Evolutionary conservation across 2,329 filamentous ascomycete genomes (phyloP), one percentile per base, ranked within the genome.

Genomic region (Penicillium sp.): DNA sequence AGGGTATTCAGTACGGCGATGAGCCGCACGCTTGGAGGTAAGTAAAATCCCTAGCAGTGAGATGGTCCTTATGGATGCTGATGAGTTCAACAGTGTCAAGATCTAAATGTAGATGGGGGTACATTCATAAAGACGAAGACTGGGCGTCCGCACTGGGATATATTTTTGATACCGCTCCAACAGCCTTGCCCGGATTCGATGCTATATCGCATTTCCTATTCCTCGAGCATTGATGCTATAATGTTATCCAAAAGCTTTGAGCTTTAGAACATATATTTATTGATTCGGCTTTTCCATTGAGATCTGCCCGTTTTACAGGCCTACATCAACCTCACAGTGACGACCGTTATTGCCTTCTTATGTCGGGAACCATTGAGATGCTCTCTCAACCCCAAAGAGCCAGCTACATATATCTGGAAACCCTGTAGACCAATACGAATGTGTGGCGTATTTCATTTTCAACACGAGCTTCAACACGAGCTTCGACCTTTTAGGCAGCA

Each of bases 1-100:
- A 96, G 82, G 89, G 83, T 30, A 93, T 96, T 70, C 94, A 98
- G 82, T 97, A 98, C 76, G 95, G 95, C 66, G 93, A 97, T 67
- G 91, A 94, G 79, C 87, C 92, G 76, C 92, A 97, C 77, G 85
- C 89, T 68, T 99, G 95, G 95, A 97, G 93, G 84, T 89, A 88
- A 77, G 81, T 74, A 45, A 9, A 45, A 54, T 15, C 15, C 19
- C 10, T 19, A 50, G 13, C 6, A 44, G 49, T 24, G 12, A 37
- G 13, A 35, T 37, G 22, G 17, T 1, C 37, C 26, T 3, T 19
- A n/a, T 24, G 24, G 15, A 26, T 61, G 60, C 65, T 66, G 51
- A 69, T 58, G 2, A 30, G 49, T 58, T 50, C 2, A 9, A 24
- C 53, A 74, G 72, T 61, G 65, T 68, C 56, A 61, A 69, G 37